Evolutionary conservation across 176 grass and related monocot species (phyloP).

Genomic region (Aegilops longissima): DNA sequence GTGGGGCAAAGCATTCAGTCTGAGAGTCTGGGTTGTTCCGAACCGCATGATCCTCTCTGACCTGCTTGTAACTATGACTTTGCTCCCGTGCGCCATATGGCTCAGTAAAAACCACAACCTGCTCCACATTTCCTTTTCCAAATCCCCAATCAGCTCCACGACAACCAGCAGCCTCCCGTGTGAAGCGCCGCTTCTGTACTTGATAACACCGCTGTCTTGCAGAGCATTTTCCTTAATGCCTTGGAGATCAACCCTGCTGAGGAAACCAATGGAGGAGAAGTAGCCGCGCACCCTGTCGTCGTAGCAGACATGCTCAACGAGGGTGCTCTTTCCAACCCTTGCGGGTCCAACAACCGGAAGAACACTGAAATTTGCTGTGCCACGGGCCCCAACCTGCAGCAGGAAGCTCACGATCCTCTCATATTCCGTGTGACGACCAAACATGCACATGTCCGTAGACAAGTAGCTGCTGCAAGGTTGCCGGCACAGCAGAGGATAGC

Average conservation of each 20-base stretch:
- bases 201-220: neutral
- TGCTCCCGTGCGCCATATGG: neutral
- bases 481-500: neutral
- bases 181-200: neutral
- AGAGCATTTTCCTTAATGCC: neutral
- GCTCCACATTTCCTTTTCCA: conserved; percentile 3
- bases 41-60: neutral
- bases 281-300: conserved; percentile 31
- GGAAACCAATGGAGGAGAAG: conserved; percentile 27
- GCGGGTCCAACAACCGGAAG: conserved; percentile 16
- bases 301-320: conserved; percentile 39
- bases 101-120: neutral
- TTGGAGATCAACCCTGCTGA: neutral
- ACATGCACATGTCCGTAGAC: conserved; percentile 27
- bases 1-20: neutral
- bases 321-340: conserved; percentile 42
- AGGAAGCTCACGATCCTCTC: conserved; percentile 19
- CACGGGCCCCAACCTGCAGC: neutral
- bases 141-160: neutral
- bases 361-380: neutral
- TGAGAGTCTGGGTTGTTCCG: conserved; percentile 8
- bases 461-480: neutral
- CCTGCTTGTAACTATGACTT: conserved; percentile 23
- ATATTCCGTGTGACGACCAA: conserved; percentile 18
- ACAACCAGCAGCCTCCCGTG: neutral